phyloP scores from a whole-genome alignment of 2,329 filamentous ascomycete genomes.

The Epichloe bromicola region DNA sequence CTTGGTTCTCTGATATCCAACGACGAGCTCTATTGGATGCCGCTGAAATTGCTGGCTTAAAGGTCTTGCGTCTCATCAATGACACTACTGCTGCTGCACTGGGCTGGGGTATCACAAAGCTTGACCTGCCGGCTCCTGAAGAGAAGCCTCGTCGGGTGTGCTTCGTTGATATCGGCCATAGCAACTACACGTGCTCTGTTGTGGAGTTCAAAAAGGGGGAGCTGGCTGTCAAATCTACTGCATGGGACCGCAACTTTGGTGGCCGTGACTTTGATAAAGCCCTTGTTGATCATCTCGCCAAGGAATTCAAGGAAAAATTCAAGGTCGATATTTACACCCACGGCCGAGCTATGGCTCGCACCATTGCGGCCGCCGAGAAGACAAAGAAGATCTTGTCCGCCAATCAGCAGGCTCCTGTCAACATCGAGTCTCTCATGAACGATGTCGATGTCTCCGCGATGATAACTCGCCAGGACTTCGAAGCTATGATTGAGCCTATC shows the following conservation, averaged over 20 bases:
- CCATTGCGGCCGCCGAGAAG: conserved; percentile 84
- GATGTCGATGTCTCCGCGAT: conserved; percentile 82
- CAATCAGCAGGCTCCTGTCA: conserved; percentile 83
- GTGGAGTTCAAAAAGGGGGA: conserved; percentile 94
- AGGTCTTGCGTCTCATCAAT: conserved; percentile 89
- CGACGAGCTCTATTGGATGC: conserved; percentile 82
- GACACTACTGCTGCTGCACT: conserved; percentile 94
- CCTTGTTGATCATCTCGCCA: conserved; percentile 84
- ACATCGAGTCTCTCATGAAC: conserved; percentile 98
- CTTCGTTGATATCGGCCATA: conserved; percentile 93
- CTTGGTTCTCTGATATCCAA: conserved; percentile 95
- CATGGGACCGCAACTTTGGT: conserved; percentile 92
- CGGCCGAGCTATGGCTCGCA: conserved; percentile 77
- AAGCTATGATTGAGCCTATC: conserved; percentile 77
- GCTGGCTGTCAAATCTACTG: conserved; percentile 81
- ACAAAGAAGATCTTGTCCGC: conserved; percentile 97
- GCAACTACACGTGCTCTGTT: conserved; percentile 86
- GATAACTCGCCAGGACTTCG: conserved; percentile 88
- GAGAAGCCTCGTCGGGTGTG: conserved; percentile 85
- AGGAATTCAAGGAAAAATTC: conserved; percentile 95
- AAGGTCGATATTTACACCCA: conserved; percentile 92
- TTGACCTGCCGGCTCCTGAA: conserved; percentile 75
- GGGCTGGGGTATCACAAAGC: conserved; percentile 95
- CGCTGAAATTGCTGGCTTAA: conserved; percentile 84
- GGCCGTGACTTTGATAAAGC: conserved; percentile 95